Conservation (phyloP, 2,329 filamentous ascomycete species). For the Fusarium sp. region DNA sequence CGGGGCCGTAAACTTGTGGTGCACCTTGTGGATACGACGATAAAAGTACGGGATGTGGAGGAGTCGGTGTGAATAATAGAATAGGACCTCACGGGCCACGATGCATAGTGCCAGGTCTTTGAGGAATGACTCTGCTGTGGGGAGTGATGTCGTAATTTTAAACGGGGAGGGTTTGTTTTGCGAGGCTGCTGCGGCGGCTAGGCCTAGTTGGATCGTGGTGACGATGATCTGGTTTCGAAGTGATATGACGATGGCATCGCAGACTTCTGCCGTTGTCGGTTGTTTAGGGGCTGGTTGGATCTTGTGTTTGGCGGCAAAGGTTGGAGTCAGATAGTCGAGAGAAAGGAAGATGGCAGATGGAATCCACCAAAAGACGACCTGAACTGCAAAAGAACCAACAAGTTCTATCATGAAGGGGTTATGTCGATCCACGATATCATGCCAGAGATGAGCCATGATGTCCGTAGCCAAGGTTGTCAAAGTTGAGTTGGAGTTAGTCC, state of each 20-base stretch:
- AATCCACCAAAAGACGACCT: slow-evolving; percentile 60
- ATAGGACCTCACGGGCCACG: slow-evolving; percentile 61
- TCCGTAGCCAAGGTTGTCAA: background rate
- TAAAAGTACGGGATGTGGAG: slow-evolving; percentile 63
- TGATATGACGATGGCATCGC: slow-evolving; percentile 57
- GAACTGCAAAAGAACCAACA: slow-evolving; percentile 53
- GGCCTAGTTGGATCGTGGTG: slow-evolving; percentile 45
- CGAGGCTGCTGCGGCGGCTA: slow-evolving; percentile 28
- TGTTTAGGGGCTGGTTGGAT: slow-evolving; percentile 64
- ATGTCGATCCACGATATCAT: background rate
- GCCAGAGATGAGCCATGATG: slow-evolving; percentile 15
- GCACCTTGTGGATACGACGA: slow-evolving; percentile 64
- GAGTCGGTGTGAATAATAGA: slow-evolving; percentile 67
- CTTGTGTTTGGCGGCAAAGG: slow-evolving; percentile 64
- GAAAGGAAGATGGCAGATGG: slow-evolving; percentile 55
- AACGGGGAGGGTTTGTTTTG: slow-evolving; percentile 47
- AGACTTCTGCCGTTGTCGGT: slow-evolving; percentile 58
- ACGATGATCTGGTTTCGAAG: slow-evolving; percentile 60
- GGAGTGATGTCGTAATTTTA: slow-evolving; percentile 53
- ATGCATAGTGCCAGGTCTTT: slow-evolving; percentile 56
- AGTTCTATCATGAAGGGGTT: slow-evolving; percentile 50
- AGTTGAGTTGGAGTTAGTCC: background rate
- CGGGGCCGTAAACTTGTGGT: slow-evolving; percentile 67
- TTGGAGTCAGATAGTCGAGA: slow-evolving; percentile 58
- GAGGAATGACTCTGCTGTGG: slow-evolving; percentile 50